Conservation (phyloP, 441 rosid species). For the Pelargonium myrrhifolium region DNA sequence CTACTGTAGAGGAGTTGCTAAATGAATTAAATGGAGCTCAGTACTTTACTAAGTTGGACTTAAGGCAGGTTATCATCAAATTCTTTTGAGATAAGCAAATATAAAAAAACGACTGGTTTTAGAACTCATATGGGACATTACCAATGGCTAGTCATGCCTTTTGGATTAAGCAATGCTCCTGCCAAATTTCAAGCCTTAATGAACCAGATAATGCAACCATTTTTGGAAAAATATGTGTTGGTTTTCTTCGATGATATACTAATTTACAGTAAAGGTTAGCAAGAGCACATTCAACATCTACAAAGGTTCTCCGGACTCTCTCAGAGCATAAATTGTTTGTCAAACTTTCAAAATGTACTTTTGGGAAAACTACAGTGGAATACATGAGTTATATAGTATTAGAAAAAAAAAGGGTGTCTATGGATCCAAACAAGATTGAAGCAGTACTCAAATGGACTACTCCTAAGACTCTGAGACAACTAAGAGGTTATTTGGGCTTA, state of each 20-base stretch:
- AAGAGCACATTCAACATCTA: neutral
- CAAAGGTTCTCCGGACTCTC: neutral
- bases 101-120: too few species aligned
- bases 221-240: neutral
- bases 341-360: neutral
- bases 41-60: too few species aligned
- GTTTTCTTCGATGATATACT: neutral
- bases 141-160: neutral
- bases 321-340: neutral
- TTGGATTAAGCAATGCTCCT: neutral
- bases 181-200: neutral
- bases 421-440: neutral
- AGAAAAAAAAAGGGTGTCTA: neutral
- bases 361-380: neutral
- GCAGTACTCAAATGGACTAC: neutral
- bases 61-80: too few species aligned
- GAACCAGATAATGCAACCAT: neutral
- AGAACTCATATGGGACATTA: neutral
- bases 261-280: neutral
- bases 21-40: too few species aligned
- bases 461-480: neutral
- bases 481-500: neutral
- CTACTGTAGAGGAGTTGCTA: too few species aligned
- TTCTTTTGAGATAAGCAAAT: too few species aligned
- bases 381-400: neutral